Conservation (phyloP, 768 basidiomycete species). For the Pisolithus microcarpus region DNA sequence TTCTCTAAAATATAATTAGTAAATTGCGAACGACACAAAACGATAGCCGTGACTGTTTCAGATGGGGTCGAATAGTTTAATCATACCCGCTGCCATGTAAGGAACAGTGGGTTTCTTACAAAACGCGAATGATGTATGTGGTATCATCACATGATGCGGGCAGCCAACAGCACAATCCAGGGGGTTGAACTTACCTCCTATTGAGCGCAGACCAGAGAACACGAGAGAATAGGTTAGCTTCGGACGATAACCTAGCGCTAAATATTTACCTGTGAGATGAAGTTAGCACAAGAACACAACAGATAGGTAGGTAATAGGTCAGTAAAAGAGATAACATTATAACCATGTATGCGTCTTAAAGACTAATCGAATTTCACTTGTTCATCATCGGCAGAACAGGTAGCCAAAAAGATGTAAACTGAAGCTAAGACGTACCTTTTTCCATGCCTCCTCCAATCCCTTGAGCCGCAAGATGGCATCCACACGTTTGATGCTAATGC, state of each 20-base stretch:
- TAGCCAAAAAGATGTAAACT: constrained; percentile 1
- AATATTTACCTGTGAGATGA: constrained; percentile 3
- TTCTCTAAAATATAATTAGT: constrained; percentile 36
- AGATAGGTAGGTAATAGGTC: not conserved
- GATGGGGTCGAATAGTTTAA: constrained; percentile 70
- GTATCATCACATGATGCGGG: constrained; percentile 40
- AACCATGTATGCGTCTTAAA: constrained; percentile 75
- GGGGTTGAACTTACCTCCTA: constrained; percentile 35
- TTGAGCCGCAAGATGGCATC: constrained; percentile 81
- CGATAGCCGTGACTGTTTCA: constrained; percentile 30
- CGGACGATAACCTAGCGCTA: not conserved
- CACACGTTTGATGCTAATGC: constrained; percentile 69
- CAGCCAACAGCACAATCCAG: not conserved
- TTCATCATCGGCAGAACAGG: constrained; percentile 35
- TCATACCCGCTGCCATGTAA: constrained; percentile 56
- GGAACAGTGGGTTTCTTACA: constrained; percentile 51
- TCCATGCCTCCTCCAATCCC: constrained; percentile 64
- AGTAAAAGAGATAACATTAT: constrained; percentile 22
- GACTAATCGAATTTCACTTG: constrained; percentile 79
- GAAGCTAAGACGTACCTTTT: constrained; percentile 48
- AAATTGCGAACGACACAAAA: not conserved
- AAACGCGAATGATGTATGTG: constrained; percentile 61
- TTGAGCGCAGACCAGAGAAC: not conserved
- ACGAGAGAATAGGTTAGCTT: not conserved
- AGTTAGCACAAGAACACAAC: not conserved